Evolutionary conservation across 2,329 filamentous ascomycete species (phyloP), one percentile per base, ranked within the genome.

Genomic region (Botrytis deweyae): DNA sequence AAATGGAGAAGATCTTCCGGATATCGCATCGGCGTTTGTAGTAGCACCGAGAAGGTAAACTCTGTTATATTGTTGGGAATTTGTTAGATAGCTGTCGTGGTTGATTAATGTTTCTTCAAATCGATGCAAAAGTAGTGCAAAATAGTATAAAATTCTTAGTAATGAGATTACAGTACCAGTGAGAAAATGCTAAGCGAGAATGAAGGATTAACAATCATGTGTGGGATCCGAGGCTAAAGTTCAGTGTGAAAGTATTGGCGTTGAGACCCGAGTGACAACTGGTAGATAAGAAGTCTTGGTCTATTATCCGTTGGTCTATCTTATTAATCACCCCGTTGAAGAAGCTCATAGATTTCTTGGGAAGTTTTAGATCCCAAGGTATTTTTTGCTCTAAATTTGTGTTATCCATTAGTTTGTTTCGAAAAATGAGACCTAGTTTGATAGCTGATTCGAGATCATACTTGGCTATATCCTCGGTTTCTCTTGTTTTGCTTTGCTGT

Each of bases 251-350:
- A 55, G 65, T 16, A 33, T 55, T 69, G 66, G 38, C 66, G 18
- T 38, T 20, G 49, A 58, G 49, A 69, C 66, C 66, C 66, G 66
- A 58, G 66, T 69, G 29, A 12, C 16, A 38, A 52, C 22, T 40
- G n/a, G 1, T 18, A 67, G 46, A 52, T 40, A 38, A 4, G 9
- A 40, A 29, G 65, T 36, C 36, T 62, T 63, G 44, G 29, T 33
- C 14, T 2, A 49, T 49, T 49, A 42, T 64, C 62, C 38, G 36
- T 63, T n/a, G 7, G 38, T 25, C 22, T 36, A 18, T 22, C 25
- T 14, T 6, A 40, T 58, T 58, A 58, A 58, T 18, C 14, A 4
- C 14, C n/a, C n/a, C n/a, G n/a, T 58, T 29, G n/a, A 33, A 29
- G 52, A 58, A 29, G n/a, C 14, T 29, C 14, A 9, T 7, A 29